Evolutionary conservation across 2,329 filamentous ascomycete species (phyloP).

Genomic region (Uncinocarpus reesii): DNA sequence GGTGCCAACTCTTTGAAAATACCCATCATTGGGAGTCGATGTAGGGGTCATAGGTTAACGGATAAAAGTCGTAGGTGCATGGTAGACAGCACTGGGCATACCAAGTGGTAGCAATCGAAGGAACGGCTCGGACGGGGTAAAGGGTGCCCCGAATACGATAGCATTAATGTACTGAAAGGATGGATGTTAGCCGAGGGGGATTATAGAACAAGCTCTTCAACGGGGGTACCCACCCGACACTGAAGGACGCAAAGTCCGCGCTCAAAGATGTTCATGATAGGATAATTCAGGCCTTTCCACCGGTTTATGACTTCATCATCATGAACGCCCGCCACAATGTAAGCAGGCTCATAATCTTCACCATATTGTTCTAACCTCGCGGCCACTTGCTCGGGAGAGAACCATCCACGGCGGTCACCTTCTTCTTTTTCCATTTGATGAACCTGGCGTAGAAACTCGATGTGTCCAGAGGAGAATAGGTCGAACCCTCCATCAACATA

Average conservation of each 20-base stretch:
- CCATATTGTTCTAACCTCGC: constrained; percentile 54
- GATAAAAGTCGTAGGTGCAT: constrained; percentile 94
- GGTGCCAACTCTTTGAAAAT: constrained; percentile 67
- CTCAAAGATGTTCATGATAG: constrained; percentile 99
- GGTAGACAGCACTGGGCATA: constrained; percentile 72
- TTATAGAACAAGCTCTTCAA: constrained; percentile 4
- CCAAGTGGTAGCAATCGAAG: constrained; percentile 64
- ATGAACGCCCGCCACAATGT: constrained; percentile 86
- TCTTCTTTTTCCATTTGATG: constrained; percentile 60
- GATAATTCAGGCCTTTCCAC: constrained; percentile 96
- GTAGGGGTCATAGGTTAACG: constrained; percentile 67
- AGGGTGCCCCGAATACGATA: constrained; percentile 82
- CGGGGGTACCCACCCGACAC: constrained; percentile 57
- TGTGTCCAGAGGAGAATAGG: constrained; percentile 91
- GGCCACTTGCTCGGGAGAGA: constrained; percentile 51
- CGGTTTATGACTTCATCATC: constrained; percentile 90
- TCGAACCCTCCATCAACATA: constrained; percentile 98
- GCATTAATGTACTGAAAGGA: constrained; percentile 69
- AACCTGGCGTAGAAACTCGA: constrained; percentile 80
- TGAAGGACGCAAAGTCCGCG: constrained; percentile 90
- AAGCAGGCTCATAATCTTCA: constrained; percentile 68
- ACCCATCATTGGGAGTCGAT: constrained; percentile 65
- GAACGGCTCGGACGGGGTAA: constrained; percentile 70
- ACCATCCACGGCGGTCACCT: constrained; percentile 63
- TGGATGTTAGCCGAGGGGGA: constrained; percentile 8